Evolutionary conservation across 768 basidiomycete genomes (phyloP).

Genomic region (Polyporus arcularius): DNA sequence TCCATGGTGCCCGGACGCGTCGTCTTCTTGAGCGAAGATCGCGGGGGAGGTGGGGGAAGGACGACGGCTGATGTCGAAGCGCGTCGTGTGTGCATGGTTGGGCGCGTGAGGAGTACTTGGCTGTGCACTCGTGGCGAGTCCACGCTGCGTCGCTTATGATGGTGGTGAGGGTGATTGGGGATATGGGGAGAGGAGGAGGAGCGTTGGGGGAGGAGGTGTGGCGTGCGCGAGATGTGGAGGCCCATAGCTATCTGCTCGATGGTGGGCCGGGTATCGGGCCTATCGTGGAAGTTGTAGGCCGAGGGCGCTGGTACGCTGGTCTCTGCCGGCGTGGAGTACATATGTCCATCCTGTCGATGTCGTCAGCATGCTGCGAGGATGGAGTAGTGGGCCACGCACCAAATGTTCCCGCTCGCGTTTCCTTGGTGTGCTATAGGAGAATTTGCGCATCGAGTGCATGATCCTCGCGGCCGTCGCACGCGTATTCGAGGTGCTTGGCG

Average conservation of each 20-base stretch:
- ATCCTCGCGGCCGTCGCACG: conserved; percentile 21
- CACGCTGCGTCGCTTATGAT: conserved; percentile 1
- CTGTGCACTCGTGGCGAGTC: conserved; percentile 7
- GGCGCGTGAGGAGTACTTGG: conserved; percentile 12
- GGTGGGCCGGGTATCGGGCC: conserved; percentile 50
- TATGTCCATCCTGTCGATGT: conserved; percentile 16
- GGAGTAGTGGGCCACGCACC: conserved; percentile 7
- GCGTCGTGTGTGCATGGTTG: conserved; percentile 14
- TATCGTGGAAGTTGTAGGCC: conserved; percentile 38
- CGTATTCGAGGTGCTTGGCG: conserved; percentile 13
- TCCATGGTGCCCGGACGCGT: conserved; percentile 39
- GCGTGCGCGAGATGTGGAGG: conserved; percentile 73
- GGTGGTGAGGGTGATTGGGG: conserved; percentile 1
- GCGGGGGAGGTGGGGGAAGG: conserved; percentile 51
- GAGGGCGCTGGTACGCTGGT: conserved; percentile 22
- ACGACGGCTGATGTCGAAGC: conserved; percentile 21
- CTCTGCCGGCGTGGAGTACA: conserved; percentile 31
- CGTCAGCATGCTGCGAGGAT: not conserved
- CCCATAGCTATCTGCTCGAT: conserved; percentile 83
- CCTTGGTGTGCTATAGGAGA: conserved; percentile 21
- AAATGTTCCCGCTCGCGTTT: conserved; percentile 18
- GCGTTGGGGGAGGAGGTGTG: conserved; percentile 55
- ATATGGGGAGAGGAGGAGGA: not conserved
- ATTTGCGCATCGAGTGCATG: conserved; percentile 19
- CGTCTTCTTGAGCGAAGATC: conserved; percentile 67